Evolutionary conservation across 2,329 filamentous ascomycete species (phyloP), one percentile per base, ranked within the genome.

Genomic region (Fusarium armeniacum): DNA sequence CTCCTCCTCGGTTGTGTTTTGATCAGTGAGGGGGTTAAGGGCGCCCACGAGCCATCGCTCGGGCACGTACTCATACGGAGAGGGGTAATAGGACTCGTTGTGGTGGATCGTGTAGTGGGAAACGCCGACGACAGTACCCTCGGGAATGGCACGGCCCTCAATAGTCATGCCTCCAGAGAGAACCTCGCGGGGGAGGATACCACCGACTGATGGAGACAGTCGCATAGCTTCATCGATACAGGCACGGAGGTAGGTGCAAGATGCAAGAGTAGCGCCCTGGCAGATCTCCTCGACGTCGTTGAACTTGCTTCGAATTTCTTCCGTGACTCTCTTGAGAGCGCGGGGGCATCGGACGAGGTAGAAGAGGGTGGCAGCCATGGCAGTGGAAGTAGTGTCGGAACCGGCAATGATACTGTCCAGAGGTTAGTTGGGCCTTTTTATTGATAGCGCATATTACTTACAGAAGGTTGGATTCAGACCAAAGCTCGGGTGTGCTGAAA

Each of bases 321-420:
- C 77, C 3, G 80, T 83, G 4, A 81, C 86, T 54, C 78, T 83
- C 24, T 79, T 74, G 4, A 90, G 80, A 1, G 84, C 83, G 1
- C 75, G 72, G 0, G 83, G 80, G 78, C 83, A 83, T 59, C 86
- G 86, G 33, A 84, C 83, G 20, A 90, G 85, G 77, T 90, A 90
- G 79, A 90, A 90, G 13, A 90, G 72, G 0, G 87, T 88, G 2
- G 87, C 85, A 5, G 88, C 86, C 84, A 89, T 81, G 78, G 89
- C 89, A 2, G 89, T 92, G 0, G 89, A 91, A 2, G 90, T 92
- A 1, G 91, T 93, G 75, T 93, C 90, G 30, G 89, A 90, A 33
- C 90, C 90, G 12, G 89, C 90, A 67, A 91, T 90, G 81, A 92
- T 91, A 11, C 84, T 86, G 33, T n/a, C 44, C n/a, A 4, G 22